These are phyloP conservation scores for Dipteronia sinensis DNA, from an alignment of 345 rosid species.

Conservation along the genomic window DNA sequence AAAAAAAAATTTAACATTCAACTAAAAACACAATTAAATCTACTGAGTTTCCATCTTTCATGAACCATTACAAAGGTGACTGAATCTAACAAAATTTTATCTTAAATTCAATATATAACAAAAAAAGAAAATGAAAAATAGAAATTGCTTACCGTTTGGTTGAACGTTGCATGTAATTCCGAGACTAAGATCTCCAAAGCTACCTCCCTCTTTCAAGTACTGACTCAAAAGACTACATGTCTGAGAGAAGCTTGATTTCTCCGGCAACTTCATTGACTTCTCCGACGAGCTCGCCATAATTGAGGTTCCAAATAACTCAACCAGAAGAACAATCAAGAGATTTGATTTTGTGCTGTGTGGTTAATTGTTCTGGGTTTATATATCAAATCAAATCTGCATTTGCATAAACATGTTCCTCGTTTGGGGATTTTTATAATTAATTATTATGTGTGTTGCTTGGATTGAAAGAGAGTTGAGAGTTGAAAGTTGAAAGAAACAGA, in stretches of 20 bases:
- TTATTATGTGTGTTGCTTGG: not conserved
- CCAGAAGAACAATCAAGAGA: not conserved
- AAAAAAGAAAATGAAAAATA: not conserved
- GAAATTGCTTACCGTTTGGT: constrained; percentile 39
- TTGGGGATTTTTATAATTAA: no score
- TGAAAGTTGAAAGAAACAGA: not conserved
- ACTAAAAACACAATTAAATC: not conserved
- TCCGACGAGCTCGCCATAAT: constrained; percentile 64
- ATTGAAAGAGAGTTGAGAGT: no score
- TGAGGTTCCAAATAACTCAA: not conserved
- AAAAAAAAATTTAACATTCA: not conserved
- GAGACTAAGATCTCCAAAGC: constrained; percentile 70
- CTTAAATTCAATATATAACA: no score
- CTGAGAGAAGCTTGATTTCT: constrained; percentile 59
- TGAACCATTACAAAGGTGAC: no score
- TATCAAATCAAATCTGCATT: not conserved
- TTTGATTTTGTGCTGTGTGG: not conserved
- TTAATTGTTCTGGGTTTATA: not conserved
- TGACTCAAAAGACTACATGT: constrained; percentile 73
- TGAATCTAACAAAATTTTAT: no score
- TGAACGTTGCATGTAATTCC: constrained; percentile 59
- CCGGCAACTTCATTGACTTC: constrained; percentile 34
- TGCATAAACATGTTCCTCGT: not conserved
- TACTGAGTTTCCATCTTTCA: no score
- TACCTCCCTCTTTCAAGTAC: constrained; percentile 72